Evolutionary conservation across 345 rosid genomes (phyloP), one percentile per base, ranked within the genome.

Genomic region (Acer saccharum): DNA sequence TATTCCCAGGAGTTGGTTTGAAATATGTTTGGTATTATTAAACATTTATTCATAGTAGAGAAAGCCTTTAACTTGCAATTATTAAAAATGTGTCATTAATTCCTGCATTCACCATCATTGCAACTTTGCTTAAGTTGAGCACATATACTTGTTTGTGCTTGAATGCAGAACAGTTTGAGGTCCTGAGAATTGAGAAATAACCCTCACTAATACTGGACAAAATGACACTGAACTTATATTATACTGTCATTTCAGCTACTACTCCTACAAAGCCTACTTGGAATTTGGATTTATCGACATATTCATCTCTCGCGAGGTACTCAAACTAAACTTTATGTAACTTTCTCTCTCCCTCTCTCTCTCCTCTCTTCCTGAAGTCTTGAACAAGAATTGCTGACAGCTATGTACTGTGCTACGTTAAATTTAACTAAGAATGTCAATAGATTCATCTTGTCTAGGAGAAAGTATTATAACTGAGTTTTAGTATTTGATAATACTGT

Each of bases 301-400:
- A 75, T 97, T 93, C 82, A 85, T 94, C 83, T 94, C 99, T 52
- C 96, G 94, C n/a, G 98, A 97, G 99, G 99, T 97, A 93, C 64
- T 55, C 6, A 23, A 70, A 62, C 71, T 75, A 25, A 65, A 71
- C 57, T 32, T 29, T 29, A 6, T 69, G 13, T 60, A 27, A 39
- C 61, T 71, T 11, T 29, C 32, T 67, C 20, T 50, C 41, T 35
- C 18, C 32, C 64, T 29, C 21, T 60, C 27, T 68, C 72, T n/a
- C 11, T 27, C 44, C 27, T 29, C 16, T 27, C 7, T 14, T 16
- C 2, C 13, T 70, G 61, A 23, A 25, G 23, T 25, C n/a, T 12
- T 27, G 62, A 25, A 13, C 11, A 48, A 10, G 58, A 23, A 70
- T 50, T 70, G 55, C 58, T 20, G 55, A 44, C 6, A n/a, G 50